These are phyloP conservation scores for Prosopis cineraria DNA, from an alignment of 306 rosid species.

Conservation along the genomic window DNA sequence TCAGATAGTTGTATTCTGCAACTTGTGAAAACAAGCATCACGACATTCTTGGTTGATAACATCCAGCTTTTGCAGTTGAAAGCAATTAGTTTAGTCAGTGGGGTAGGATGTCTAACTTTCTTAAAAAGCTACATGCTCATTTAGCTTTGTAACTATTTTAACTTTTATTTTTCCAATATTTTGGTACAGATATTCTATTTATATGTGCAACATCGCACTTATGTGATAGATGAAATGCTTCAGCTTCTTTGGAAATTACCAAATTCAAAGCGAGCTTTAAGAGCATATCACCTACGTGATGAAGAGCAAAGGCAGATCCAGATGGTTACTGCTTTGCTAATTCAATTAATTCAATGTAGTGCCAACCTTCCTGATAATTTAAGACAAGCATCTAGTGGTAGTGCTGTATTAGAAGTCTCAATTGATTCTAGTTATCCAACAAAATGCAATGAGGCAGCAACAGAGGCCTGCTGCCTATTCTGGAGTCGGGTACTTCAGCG, in stretches of 20 bases:
- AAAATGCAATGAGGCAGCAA: constrained; percentile 72
- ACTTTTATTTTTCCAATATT: constrained; percentile 22
- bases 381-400: constrained; percentile 71
- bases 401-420: constrained; percentile 76
- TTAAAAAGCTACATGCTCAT: constrained; percentile 15
- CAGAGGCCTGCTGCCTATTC: constrained; percentile 80
- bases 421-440: constrained; percentile 63
- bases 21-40: constrained; percentile 85
- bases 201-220: constrained; percentile 81
- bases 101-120: constrained; percentile 58
- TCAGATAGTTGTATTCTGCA: constrained; percentile 97
- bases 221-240: constrained; percentile 92
- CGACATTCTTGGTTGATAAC: constrained; percentile 93
- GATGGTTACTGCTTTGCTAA: constrained; percentile 91
- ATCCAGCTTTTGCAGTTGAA: constrained; percentile 95
- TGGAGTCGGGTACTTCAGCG: constrained; percentile 97
- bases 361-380: constrained; percentile 87
- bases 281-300: constrained; percentile 85
- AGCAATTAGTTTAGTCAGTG: constrained; percentile 87
- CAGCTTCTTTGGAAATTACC: constrained; percentile 92
- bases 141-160: constrained; percentile 8
- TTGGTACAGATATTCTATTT: constrained; percentile 86
- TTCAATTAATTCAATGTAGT: constrained; percentile 90
- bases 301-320: constrained; percentile 98
- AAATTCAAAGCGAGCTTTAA: constrained; percentile 81